Evolutionary conservation across 345 rosid genomes (phyloP), one percentile per base, ranked within the genome.

Genomic region (Eucalyptus curtisii): DNA sequence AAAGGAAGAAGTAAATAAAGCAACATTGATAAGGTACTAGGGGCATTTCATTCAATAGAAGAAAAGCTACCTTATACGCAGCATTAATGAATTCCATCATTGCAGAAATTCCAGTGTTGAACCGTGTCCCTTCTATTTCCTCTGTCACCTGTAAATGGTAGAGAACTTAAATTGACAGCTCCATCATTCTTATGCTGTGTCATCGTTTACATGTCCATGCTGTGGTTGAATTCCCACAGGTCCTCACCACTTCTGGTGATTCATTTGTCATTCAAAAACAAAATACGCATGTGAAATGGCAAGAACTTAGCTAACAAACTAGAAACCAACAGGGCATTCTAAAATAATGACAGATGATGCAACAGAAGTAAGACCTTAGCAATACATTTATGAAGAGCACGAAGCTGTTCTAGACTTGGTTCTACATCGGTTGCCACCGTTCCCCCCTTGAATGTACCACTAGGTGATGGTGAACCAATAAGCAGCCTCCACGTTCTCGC

Each of bases 31-130:
- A 68, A 7, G 16, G 33, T 24, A 37, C 45, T 30, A 6, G 8
- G 15, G 68, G 47, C 82, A 76, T 76, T 76, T 76, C 47, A 40
- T 76, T 76, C 47, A 40, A 76, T 9, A 40, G 82, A 37, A 76
- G 30, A 40, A 33, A 86, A 85, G 86, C 64, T 81, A 97, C 99
- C 99, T 97, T 97, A 86, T 95, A 96, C 4, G 98, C 97, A 1
- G 98, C 96, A 91, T 96, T 97, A 87, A 96, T 86, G 91, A 97
- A 97, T 94, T 96, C 99, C 99, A 97, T 97, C 99, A 97, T 96
- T 88, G 98, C 97, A 81, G 99, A 97, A 90, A 96, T 96, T 86
- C 98, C 99, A 0, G 99, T 96, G 93, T 96, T 97, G 91, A 97
- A 97, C 90, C 99, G 86, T 40, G 98, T 97, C 50, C 95, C 98